Base-by-base conservation (phyloP, 1,284 basidiomycete species). In the Irpex sp. region DNA sequence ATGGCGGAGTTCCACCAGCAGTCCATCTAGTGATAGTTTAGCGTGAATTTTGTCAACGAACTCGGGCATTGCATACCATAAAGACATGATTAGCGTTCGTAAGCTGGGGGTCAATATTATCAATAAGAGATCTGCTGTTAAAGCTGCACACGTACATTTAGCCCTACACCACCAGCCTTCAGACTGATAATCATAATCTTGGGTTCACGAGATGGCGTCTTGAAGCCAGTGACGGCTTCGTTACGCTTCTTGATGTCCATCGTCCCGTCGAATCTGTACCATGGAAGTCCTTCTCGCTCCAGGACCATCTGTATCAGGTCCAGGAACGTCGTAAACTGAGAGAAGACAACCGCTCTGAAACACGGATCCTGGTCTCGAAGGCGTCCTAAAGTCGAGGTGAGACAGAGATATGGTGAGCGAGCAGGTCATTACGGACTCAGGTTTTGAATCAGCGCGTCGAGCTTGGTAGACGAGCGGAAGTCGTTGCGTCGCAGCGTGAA, bases 1-100 rank as follows among this genome's bases (percentile, higher is more conserved):
- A 84, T 89, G 0, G 93, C 93, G 21, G 92, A 86, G 72, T 95
- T 96, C 93, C 93, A 96, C 93, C 93, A 96, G 64, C 93, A 95
- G 68, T 96, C 94, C 92, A 96, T 94, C 92, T 91, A 62, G 4
- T 48, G 9, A 60, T 54, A 16, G 51, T 7, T 33, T 4, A 51
- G 19, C 52, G 63, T 7, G 36, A 48, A 37, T 67, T 45, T 67
- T 59, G 53, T 56, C 57, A 45, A 3, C 18, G 37, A 19, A 47
- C 47, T 23, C 12, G 54, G 62, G 12, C 12, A 37, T n/a, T 2
- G 68, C 78, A 66, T 68, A 87, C 90, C 90, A 96, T 93, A 73
- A 93, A 95, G 3, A 95, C 93, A 73, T 94, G 81, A 69, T 94
- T 90, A 5, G 87, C 87, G 35, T 79, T 83, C 28, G 90, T 91